phyloP scores from a whole-genome alignment of 768 basidiomycete species.

The Auriculariales sp. region DNA sequence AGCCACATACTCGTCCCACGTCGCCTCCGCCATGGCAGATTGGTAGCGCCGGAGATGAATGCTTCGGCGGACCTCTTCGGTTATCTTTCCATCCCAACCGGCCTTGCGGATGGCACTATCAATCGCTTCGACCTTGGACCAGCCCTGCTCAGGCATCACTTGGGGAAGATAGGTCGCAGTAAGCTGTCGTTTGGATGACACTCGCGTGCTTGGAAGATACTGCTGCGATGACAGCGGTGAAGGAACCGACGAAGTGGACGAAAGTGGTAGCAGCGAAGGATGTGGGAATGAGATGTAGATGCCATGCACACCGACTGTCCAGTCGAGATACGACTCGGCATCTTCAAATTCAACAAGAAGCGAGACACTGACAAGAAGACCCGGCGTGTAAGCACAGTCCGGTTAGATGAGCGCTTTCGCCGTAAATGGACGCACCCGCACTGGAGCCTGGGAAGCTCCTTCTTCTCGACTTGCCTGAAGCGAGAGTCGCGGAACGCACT shows the following conservation, averaged over 20 bases:
- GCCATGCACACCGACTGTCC: conserved; percentile 86
- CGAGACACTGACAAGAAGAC: conserved; percentile 46
- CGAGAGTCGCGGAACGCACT: conserved; percentile 83
- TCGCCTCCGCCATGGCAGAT: conserved; percentile 49
- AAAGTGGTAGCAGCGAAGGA: conserved; percentile 39
- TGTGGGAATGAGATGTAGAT: conserved; percentile 81
- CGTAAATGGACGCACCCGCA: conserved; percentile 55
- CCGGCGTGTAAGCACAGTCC: conserved; percentile 3
- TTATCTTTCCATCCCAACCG: conserved; percentile 72
- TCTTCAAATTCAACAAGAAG: conserved; percentile 89
- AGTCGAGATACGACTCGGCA: conserved; percentile 74
- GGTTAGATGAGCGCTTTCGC: conserved; percentile 1
- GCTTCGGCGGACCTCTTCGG: conserved; percentile 65
- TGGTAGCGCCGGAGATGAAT: conserved; percentile 73
- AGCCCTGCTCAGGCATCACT: conserved; percentile 84
- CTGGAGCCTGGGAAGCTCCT: conserved; percentile 67
- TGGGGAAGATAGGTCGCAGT: conserved; percentile 89
- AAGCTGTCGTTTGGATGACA: conserved; percentile 42
- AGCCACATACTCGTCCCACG: conserved; percentile 61
- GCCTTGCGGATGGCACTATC: conserved; percentile 89
- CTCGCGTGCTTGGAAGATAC: conserved; percentile 9
- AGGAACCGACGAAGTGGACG: conserved; percentile 23
- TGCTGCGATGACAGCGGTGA: conserved; percentile 11
- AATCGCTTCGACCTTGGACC: conserved; percentile 81
- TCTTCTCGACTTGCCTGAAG: conserved; percentile 64